These are phyloP conservation scores for Recurvomyces mirabilis DNA, from an alignment of 495 filamentous ascomycete species.

Conservation along the genomic window DNA sequence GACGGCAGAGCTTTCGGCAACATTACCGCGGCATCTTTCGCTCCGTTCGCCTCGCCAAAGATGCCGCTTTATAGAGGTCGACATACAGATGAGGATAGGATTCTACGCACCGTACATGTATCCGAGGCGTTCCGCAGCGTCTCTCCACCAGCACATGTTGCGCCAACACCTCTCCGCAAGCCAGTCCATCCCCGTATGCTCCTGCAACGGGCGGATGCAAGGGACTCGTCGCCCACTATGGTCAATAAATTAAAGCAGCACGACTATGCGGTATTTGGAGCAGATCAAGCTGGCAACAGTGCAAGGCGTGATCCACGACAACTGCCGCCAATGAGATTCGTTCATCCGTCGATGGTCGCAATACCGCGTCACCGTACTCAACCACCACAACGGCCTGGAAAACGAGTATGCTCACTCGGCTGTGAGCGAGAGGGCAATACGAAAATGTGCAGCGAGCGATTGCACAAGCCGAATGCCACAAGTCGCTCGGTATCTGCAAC, in stretches of 20 bases:
- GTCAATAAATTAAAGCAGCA: background rate
- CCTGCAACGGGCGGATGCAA: too few relatives aligned
- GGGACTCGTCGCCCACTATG: background rate
- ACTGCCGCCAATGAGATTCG: slow-evolving; percentile 4
- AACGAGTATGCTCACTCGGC: slow-evolving; percentile 4
- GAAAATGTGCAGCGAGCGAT: too few relatives aligned
- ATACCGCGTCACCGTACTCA: background rate
- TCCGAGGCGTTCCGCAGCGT: background rate
- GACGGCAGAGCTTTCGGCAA: background rate
- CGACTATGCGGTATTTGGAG: background rate
- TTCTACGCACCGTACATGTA: too few relatives aligned
- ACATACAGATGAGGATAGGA: too few relatives aligned
- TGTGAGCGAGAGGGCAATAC: background rate
- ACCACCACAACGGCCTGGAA: background rate
- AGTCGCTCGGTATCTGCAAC: background rate
- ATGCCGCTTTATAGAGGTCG: too few relatives aligned
- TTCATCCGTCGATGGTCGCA: slow-evolving; percentile 2
- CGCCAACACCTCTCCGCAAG: too few relatives aligned
- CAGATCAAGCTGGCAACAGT: background rate
- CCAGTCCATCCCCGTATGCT: too few relatives aligned
- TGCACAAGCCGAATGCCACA: background rate
- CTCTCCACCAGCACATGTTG: too few relatives aligned
- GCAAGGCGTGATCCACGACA: background rate
- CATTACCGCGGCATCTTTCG: too few relatives aligned
- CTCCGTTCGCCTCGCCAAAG: too few relatives aligned